Evolutionary conservation across 2,329 filamentous ascomycete genomes (phyloP).

Genomic region (Aspergillus amoenus): DNA sequence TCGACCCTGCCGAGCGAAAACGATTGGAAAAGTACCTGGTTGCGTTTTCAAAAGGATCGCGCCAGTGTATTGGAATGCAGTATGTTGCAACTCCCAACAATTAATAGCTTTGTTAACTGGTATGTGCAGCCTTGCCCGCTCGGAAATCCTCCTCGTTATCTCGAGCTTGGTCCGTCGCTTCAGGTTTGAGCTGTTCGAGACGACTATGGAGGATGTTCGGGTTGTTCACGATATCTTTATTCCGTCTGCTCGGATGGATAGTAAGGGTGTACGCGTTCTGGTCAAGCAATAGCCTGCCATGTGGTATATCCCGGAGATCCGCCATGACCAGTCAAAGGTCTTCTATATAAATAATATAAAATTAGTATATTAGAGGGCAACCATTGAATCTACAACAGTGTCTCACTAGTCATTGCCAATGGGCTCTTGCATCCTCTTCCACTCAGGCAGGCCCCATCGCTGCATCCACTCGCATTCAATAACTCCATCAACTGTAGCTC

Average conservation of each 20-base stretch:
- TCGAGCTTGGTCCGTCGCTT: neutral
- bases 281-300: neutral
- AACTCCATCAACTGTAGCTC: constrained; percentile 18
- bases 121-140: constrained; percentile 1
- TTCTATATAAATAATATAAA: too few species aligned
- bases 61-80: constrained; percentile 50
- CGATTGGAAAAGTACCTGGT: constrained; percentile 39
- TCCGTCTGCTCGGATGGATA: constrained; percentile 6
- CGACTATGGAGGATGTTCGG: constrained; percentile 4
- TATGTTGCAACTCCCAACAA: constrained; percentile 7
- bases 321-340: too few species aligned
- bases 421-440: constrained; percentile 7
- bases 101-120: neutral
- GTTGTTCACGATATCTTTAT: constrained; percentile 9
- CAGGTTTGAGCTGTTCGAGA: constrained; percentile 9
- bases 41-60: constrained; percentile 41
- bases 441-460: constrained; percentile 17
- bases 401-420: too few species aligned
- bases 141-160: constrained; percentile 8
- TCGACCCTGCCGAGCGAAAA: constrained; percentile 30
- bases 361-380: too few species aligned
- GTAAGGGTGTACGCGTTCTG: constrained; percentile 7
- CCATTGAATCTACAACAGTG: too few species aligned
- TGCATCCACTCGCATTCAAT: constrained; percentile 23
- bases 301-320: too few species aligned